phyloP scores from a whole-genome alignment of 169 alveolate genomes.

The Plasmodium chabaudi region DNA sequence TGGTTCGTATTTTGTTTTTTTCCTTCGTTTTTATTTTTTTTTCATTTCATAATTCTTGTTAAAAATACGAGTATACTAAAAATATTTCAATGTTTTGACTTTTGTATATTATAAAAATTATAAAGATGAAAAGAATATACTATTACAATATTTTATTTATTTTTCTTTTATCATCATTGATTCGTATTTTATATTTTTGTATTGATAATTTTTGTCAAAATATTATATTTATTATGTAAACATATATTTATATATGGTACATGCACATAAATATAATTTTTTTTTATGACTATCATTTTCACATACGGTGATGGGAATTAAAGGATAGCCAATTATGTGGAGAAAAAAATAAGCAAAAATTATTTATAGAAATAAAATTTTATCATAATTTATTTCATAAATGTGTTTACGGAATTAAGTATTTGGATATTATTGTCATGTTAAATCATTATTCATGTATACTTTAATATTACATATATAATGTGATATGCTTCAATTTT shows the following conservation, averaged over 20 bases:
- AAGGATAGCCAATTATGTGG: not conserved
- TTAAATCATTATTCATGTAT: not conserved
- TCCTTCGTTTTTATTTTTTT: not conserved
- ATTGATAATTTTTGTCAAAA: too few species aligned
- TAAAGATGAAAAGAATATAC: not conserved
- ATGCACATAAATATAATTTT: too few species aligned
- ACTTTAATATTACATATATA: not conserved
- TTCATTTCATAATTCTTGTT: not conserved
- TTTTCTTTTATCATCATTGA: not conserved
- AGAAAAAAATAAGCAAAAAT: slow-evolving; percentile 5
- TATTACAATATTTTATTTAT: not conserved
- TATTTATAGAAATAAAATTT: slow-evolving; percentile 18
- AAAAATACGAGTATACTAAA: not conserved
- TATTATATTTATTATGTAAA: too few species aligned
- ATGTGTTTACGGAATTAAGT: too few species aligned
- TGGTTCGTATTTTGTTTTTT: not conserved
- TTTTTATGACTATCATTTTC: too few species aligned
- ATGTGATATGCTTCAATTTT: not conserved
- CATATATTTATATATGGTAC: too few species aligned
- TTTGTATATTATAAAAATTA: slow-evolving; percentile 1
- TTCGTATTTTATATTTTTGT: not conserved
- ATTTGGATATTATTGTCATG: not conserved
- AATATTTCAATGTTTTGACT: not conserved
- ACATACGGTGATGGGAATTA: too few species aligned
- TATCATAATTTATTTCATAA: too few species aligned